Base-by-base conservation (phyloP, 768 basidiomycete species). In the Arthromyces matolae region DNA sequence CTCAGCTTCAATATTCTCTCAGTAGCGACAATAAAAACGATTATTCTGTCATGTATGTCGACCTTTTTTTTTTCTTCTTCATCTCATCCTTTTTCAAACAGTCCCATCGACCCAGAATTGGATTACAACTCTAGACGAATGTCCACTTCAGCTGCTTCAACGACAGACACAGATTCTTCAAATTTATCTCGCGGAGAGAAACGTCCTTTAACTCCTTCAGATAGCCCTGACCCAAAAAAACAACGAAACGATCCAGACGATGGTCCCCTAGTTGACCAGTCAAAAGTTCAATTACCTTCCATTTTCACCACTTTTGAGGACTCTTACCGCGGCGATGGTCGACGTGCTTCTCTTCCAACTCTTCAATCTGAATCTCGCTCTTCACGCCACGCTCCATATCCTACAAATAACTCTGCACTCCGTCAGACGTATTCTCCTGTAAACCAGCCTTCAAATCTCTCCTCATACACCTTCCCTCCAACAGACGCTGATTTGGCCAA, bases 71-170 rank as follows among this genome's bases (percentile, higher is more conserved):
- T 23, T 33, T 16, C 7, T 25, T 4, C 14, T 16, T 3, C 8
- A 23, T n/a, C 37, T 10, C 46, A 31, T 31, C 52, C 22, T 28
- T 41, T 46, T 46, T 38, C 42, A 31, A 45, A 32, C 40, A 50
- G 58, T 34, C 44, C 46, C 8, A 54, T 59, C 38, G 53, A 49
- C 52, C 40, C 40, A 1, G 80, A 77, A 64, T 59, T 79, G 53
- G 80, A 80, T 65, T 81, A 85, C 78, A 63, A 72, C 52, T 62
- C 64, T 29, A 77, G 86, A 60, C 84, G 86, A 61, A 89, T 90
- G 88, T 89, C 88, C 66, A 76, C 78, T 63, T 86, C 84, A 54
- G 83, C 81, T 42, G 75, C 80, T 49, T 87, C 86, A 13, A 73
- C 76, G 13, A 75, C 82, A 31, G 85, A 86, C 68, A 78, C 80